Evolutionary conservation across 148 eudicot species (phyloP).

Genomic region (Rhododendron molle): DNA sequence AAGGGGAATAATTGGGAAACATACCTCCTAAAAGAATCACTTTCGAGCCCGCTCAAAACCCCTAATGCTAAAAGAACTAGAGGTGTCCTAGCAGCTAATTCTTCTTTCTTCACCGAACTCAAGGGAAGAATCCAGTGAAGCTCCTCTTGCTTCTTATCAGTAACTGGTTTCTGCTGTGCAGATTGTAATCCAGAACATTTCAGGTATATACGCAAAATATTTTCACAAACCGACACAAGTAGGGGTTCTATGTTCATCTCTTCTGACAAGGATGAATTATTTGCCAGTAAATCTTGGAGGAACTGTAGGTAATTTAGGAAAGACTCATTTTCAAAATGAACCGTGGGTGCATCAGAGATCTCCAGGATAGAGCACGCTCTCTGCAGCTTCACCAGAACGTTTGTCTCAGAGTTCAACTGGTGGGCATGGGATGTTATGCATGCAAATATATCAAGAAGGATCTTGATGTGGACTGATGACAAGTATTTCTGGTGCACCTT

Average conservation of each 20-base stretch:
- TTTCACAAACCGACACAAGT: conserved; percentile 58
- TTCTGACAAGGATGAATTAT: conserved; percentile 37
- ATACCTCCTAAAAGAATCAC: conserved; percentile 47
- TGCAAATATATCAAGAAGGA: conserved; percentile 60
- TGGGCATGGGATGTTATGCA: conserved; percentile 60
- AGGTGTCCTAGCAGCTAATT: conserved; percentile 73
- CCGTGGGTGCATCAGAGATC: conserved; percentile 77
- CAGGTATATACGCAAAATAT: conserved; percentile 64
- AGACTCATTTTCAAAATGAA: conserved; percentile 82
- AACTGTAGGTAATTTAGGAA: conserved; percentile 59
- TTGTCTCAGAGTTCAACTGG: conserved; percentile 53
- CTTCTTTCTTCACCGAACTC: conserved; percentile 75
- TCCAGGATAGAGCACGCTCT: conserved; percentile 68
- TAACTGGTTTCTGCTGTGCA: conserved; percentile 25
- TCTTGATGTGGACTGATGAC: conserved; percentile 42
- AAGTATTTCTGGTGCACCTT: conserved; percentile 55
- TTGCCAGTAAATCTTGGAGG: conserved; percentile 47
- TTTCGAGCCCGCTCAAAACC: conserved; percentile 48
- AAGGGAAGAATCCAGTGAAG: conserved; percentile 75
- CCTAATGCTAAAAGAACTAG: conserved; percentile 58
- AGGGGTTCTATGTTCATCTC: conserved; percentile 53
- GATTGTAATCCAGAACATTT: conserved; percentile 50
- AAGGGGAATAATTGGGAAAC: conserved; percentile 62
- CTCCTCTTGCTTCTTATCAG: conserved; percentile 18
- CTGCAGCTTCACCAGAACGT: conserved; percentile 53